Conservation (phyloP, 1,284 basidiomycete genomes). For the Trametes polyzona region DNA sequence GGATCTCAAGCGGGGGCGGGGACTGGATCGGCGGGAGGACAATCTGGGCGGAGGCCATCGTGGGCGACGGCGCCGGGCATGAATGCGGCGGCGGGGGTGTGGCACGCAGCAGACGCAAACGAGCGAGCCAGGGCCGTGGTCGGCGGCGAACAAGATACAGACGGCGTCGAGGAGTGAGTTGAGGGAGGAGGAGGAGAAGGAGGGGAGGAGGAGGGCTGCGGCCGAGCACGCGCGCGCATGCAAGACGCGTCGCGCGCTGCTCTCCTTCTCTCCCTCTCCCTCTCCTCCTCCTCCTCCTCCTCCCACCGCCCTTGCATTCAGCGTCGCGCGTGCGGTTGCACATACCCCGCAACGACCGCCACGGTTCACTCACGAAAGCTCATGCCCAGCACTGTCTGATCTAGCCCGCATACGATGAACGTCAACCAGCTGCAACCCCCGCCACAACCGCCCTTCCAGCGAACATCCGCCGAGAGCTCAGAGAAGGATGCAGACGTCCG, state of each 20-base stretch:
- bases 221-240: neutral
- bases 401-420: constrained; percentile 36
- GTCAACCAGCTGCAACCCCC: constrained; percentile 43
- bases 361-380: neutral
- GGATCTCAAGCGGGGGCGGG: constrained; percentile 23
- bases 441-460: constrained; percentile 36
- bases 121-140: too few species aligned
- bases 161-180: neutral
- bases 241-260: constrained; percentile 8
- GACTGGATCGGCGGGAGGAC: constrained; percentile 25
- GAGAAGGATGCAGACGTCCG: constrained; percentile 52
- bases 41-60: constrained; percentile 17
- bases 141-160: neutral
- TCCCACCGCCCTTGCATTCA: neutral
- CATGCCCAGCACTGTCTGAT: neutral
- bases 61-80: neutral
- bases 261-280: constrained; percentile 1
- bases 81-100: neutral
- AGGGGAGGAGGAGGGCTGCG: neutral
- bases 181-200: neutral
- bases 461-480: constrained; percentile 38
- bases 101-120: too few species aligned
- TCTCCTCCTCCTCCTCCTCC: neutral
- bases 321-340: too few species aligned
- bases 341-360: neutral